Base-by-base conservation (phyloP, 306 rosid species). In the Hylodesmum podocarpum region DNA sequence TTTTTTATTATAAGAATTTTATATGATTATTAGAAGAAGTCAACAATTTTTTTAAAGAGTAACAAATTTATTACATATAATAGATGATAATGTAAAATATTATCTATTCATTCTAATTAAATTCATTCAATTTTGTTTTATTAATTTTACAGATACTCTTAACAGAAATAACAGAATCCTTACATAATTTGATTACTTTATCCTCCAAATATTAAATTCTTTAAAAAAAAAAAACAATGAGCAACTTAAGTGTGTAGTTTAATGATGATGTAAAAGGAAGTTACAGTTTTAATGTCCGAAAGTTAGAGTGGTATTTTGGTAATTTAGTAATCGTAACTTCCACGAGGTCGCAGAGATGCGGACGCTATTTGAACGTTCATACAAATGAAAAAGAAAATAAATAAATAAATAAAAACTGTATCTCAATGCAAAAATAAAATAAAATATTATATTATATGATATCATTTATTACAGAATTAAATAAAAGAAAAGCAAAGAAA, bases 351-450 rank as follows among this genome's bases (percentile, higher is more conserved):
- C 79, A 62, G 79, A 59, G 87, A 82, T 84, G 90, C 90, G 86
- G 66, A 77, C 73, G 83, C 84, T 88, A 80, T 74, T 70, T 76
- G 74, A 82, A 82, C 82, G 82, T 82, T 76, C 65, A 12, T 66
- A 16, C 81, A 31, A 44, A 37, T 40, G 63, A 47, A 75, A 75
- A 62, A n/a, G n/a, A n/a, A n/a, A n/a, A n/a, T n/a, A n/a, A n/a
- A n/a, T n/a, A n/a, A n/a, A n/a, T n/a, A n/a, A n/a, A n/a, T n/a
- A n/a, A n/a, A 70, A 41, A 34, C 72, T 53, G 67, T 44, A 70
- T 51, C n/a, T 50, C 54, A 62, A 63, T 74, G 66, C 75, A 64
- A 64, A 72, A 37, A 62, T 2, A 37, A 66, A 64, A 63, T 39
- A 47, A 51, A 70, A 66, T 33, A 75, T 28, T 51, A 49, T 1